Conservation (phyloP, 139 green algal species). For the Volvox reticuliferus region DNA sequence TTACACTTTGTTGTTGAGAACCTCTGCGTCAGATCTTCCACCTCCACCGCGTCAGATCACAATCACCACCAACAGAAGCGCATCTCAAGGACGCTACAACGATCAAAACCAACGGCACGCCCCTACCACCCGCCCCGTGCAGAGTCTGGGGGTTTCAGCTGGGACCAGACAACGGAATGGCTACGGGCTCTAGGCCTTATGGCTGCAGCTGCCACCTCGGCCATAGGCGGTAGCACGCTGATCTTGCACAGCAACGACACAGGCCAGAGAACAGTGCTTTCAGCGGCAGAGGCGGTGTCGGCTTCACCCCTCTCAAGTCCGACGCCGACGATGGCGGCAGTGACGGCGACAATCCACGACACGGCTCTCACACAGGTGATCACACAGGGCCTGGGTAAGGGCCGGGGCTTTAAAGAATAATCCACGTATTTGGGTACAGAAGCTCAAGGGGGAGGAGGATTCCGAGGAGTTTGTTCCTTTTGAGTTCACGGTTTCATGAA, state of each 20-base stretch:
- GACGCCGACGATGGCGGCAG: not conserved
- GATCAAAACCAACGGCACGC: not conserved
- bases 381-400: too few species aligned
- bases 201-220: not conserved
- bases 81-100: too few species aligned
- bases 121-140: not conserved
- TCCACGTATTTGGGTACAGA: too few species aligned
- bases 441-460: too few species aligned
- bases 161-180: not conserved
- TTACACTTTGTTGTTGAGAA: too few species aligned
- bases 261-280: too few species aligned
- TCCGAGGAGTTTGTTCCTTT: too few species aligned
- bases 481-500: too few species aligned
- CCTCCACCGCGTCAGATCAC: not conserved
- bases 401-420: too few species aligned
- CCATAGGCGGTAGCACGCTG: constrained; percentile 1
- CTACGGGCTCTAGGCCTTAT: not conserved
- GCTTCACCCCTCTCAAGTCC: not conserved
- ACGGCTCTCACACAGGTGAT: too few species aligned
- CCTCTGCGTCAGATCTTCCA: not conserved
- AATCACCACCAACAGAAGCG: not conserved
- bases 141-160: not conserved
- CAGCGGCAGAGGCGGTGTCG: too few species aligned
- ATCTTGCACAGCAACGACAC: not conserved
- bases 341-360: not conserved